Evolutionary conservation across 495 filamentous ascomycete species (phyloP).

Genomic region (Aspergillus campestris): DNA sequence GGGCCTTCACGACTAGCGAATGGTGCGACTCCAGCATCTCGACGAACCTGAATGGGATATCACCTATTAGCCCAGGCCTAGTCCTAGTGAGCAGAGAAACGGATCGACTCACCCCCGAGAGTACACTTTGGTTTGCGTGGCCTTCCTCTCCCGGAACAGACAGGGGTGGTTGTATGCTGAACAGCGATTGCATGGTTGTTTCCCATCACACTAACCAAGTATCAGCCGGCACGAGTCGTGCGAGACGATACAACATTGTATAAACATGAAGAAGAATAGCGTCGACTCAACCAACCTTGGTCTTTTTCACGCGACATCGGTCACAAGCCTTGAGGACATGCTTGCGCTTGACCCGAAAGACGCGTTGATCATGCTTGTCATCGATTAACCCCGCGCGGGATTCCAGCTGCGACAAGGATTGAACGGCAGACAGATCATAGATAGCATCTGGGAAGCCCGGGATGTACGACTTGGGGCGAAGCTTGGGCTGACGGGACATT

Average conservation of each 20-base stretch:
- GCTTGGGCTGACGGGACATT: constrained; percentile 38
- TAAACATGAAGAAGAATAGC: not conserved
- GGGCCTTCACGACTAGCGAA: constrained; percentile 35
- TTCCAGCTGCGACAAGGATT: constrained; percentile 27
- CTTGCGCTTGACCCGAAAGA: constrained; percentile 43
- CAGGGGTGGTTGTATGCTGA: constrained; percentile 41
- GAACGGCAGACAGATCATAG: constrained; percentile 25
- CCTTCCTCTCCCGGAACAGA: constrained; percentile 40
- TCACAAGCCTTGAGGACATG: constrained; percentile 43
- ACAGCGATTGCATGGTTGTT: constrained; percentile 42
- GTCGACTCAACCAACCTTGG: constrained; percentile 26
- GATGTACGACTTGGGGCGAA: constrained; percentile 33
- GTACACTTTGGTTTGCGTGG: constrained; percentile 41
- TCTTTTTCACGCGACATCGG: constrained; percentile 42
- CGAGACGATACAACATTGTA: too few relatives aligned
- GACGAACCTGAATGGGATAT: constrained; percentile 25
- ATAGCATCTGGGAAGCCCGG: constrained; percentile 31
- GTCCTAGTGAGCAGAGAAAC: not conserved
- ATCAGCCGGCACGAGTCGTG: too few relatives aligned
- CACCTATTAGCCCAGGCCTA: too few relatives aligned
- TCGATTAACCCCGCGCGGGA: constrained; percentile 22
- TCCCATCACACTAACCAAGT: constrained; percentile 35
- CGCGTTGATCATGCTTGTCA: constrained; percentile 36
- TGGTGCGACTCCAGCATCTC: constrained; percentile 43
- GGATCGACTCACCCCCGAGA: constrained; percentile 31